A percentile compares a stretch with the other conserved stretches of the same genome.
These are phyloP conservation scores for Monascus purpureus DNA, from an alignment of 495 filamentous ascomycete species.

Conservation along the genomic window DNA sequence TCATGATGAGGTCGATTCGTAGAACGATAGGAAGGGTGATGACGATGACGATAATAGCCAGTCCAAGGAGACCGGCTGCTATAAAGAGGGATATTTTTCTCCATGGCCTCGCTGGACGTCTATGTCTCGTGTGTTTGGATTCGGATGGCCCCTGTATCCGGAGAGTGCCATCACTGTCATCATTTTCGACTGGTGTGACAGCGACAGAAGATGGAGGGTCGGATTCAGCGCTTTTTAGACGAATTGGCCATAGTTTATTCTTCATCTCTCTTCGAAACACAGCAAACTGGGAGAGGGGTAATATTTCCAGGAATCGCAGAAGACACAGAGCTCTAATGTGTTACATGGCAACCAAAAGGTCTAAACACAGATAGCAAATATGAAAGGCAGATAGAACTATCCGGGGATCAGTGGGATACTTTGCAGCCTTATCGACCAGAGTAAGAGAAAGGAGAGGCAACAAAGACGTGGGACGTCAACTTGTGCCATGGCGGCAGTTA, in stretches of 20 bases:
- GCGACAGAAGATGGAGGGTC: not conserved
- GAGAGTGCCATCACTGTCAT: slow-evolving; percentile 1
- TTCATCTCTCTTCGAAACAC: no score
- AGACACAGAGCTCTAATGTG: no score
- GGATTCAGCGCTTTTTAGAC: not conserved
- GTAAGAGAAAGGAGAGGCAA: no score
- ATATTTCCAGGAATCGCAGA: no score
- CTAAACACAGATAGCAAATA: no score
- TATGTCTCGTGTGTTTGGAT: not conserved
- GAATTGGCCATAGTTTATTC: not conserved
- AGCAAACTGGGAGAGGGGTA: no score
- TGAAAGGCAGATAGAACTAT: no score
- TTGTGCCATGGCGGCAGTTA: no score
- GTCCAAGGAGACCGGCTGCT: not conserved
- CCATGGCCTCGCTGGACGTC: not conserved
- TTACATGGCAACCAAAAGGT: no score
- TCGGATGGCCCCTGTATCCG: not conserved
- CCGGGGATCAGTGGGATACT: no score
- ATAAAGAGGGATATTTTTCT: not conserved
- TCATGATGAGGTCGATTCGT: slow-evolving; percentile 2
- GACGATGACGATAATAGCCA: slow-evolving; percentile 1
- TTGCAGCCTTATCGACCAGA: no score
- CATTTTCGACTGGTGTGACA: not conserved
- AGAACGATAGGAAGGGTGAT: slow-evolving; percentile 2
- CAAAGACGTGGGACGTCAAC: no score